A percentile compares a stretch with the other conserved stretches of the same genome.
phyloP scores from a whole-genome alignment of 2,329 filamentous ascomycete genomes.

The Ophiostoma piceae region DNA sequence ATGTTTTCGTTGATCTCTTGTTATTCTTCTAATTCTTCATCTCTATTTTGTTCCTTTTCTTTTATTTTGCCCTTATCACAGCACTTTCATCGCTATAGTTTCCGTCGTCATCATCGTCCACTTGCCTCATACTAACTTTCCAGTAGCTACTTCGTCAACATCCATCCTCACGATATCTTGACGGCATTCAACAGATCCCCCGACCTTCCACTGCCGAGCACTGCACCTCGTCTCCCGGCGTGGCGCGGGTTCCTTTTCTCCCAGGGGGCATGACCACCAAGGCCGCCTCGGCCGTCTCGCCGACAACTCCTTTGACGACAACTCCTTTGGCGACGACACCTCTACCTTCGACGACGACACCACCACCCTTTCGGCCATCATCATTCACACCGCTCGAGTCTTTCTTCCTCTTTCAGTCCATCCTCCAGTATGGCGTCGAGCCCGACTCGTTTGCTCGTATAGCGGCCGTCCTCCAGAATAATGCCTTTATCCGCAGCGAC shows the following conservation, averaged over 20 bases:
- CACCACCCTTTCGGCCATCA: conserved; percentile 3
- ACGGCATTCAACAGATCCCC: no score
- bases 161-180: no score
- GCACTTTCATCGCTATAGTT: neutral
- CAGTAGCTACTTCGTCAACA: no score
- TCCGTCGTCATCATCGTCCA: no score
- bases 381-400: conserved; percentile 37
- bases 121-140: no score
- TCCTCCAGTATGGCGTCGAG: conserved; percentile 32
- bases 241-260: conserved; percentile 31
- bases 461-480: conserved; percentile 61
- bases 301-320: neutral
- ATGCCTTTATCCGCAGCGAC: conserved; percentile 65
- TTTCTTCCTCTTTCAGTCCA: conserved; percentile 35
- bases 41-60: neutral
- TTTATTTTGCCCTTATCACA: no score
- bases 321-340: neutral
- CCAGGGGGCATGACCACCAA: conserved; percentile 35
- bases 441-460: conserved; percentile 35
- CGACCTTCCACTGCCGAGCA: no score
- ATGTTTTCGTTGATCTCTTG: neutral
- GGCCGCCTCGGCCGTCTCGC: conserved; percentile 23
- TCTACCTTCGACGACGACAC: neutral
- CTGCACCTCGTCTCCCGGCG: conserved; percentile 32
- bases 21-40: neutral